Conservation (phyloP, 345 rosid genomes). For the Syzygium jambos region DNA sequence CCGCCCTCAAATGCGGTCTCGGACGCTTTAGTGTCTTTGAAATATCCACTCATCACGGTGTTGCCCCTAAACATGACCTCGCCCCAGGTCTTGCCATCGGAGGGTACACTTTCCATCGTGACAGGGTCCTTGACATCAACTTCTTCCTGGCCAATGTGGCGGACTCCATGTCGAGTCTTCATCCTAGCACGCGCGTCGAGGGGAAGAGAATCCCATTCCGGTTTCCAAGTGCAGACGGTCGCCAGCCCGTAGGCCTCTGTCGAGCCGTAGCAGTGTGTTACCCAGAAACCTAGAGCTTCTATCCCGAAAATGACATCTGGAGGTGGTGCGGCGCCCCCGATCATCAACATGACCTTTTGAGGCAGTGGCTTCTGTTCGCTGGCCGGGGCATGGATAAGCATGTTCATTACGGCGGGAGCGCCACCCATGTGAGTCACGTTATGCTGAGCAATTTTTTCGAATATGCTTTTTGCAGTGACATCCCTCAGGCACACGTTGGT, state of each 20-base stretch:
- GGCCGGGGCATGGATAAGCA: constrained; percentile 52
- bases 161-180: constrained; percentile 3
- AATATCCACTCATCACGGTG: constrained; percentile 74
- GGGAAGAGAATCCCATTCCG: not conserved
- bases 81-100: constrained; percentile 52
- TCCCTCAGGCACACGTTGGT: constrained; percentile 63
- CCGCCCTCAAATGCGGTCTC: constrained; percentile 51
- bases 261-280: not conserved
- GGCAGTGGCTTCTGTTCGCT: constrained; percentile 17
- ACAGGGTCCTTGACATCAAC: not conserved
- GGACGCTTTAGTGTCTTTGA: constrained; percentile 50
- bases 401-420: constrained; percentile 66
- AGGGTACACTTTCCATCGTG: constrained; percentile 44
- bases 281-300: not conserved
- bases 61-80: constrained; percentile 73
- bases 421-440: constrained; percentile 78
- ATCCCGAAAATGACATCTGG: not conserved
- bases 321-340: constrained; percentile 1
- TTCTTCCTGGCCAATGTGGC: not conserved
- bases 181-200: not conserved
- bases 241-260: not conserved
- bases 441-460: constrained; percentile 37
- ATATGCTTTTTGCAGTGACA: constrained; percentile 40
- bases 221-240: constrained; percentile 1
- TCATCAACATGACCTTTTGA: not conserved